These are phyloP conservation scores for Stellera chamaejasme DNA, from an alignment of 345 rosid genomes.

Conservation along the genomic window DNA sequence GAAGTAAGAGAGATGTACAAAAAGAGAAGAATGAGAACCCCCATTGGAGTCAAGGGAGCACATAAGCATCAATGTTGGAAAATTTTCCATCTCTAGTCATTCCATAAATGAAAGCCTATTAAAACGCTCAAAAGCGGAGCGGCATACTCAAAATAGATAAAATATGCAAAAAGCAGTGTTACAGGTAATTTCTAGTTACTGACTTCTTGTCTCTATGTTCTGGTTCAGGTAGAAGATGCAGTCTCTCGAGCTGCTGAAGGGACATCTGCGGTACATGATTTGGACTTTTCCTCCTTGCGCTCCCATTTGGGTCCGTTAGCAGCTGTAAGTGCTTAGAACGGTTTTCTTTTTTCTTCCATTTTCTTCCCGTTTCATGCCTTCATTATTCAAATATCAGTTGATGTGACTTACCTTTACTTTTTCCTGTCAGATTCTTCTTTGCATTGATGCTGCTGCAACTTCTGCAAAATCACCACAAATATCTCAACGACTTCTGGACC, in stretches of 20 bases:
- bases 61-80: no score
- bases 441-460: slow-evolving; percentile 88
- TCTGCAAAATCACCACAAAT: slow-evolving; percentile 69
- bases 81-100: no score
- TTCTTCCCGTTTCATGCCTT: not conserved
- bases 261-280: slow-evolving; percentile 55
- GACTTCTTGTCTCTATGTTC: not conserved
- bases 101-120: no score
- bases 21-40: no score
- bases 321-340: slow-evolving; percentile 49
- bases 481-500: slow-evolving; percentile 75
- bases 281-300: slow-evolving; percentile 64
- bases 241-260: slow-evolving; percentile 81
- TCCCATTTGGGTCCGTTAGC: slow-evolving; percentile 82
- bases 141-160: no score
- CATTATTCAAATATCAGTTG: slow-evolving; percentile 7
- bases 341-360: slow-evolving; percentile 7
- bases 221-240: slow-evolving; percentile 69
- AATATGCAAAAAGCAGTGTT: no score
- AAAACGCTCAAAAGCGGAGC: no score
- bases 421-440: slow-evolving; percentile 71
- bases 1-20: no score
- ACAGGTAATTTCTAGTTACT: not conserved
- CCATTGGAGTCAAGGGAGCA: no score
- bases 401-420: slow-evolving; percentile 17